Base-by-base conservation (phyloP, 2,329 filamentous ascomycete genomes). In the Trichophyton rubrum region DNA sequence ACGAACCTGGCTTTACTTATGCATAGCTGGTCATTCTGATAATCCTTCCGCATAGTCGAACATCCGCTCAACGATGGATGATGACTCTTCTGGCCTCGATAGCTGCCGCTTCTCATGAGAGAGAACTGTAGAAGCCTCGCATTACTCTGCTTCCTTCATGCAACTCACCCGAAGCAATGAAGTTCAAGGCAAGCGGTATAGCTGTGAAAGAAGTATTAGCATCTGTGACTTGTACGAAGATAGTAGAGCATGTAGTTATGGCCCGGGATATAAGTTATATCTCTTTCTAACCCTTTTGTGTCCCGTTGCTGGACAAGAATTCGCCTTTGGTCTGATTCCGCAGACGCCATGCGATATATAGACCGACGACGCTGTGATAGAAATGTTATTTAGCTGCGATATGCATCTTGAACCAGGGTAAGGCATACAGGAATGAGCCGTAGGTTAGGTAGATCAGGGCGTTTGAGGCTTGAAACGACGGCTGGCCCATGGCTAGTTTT, bases 151-250 rank as follows among this genome's bases (percentile, higher is more conserved):
- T 69, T 69, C 70, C 72, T 72, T 74, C 63, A 64, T 64, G 67
- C 64, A 66, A 92, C 89, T 92, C 85, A 93, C 89, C 88, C 79
- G 88, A 89, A 74, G 89, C 89, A 78, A 93, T 88, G 79, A 93
- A 93, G 78, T 93, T 93, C 71, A 93, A 80, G 73, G 89, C 88
- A 74, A 93, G 78, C 67, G 89, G 89, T 66, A 90, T 77, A 66
- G 87, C 89, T 93, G 68, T 22, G 62, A 15, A 49, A 51, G 13
- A 49, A 5, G 40, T 43, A 43, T 43, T 43, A 43, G 40, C 40
- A n/a, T n/a, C 40, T 6, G n/a, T 43, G 20, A 43, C 40, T 4
- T n/a, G 40, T 8, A 2, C 6, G 6, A 17, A 6, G 7, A 43
- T n/a, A 17, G 40, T 7, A 43, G 40, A n/a, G 40, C 33, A 43